These are phyloP conservation scores for Aspergillus awamori DNA, from an alignment of 2,329 filamentous ascomycete species.

Conservation along the genomic window DNA sequence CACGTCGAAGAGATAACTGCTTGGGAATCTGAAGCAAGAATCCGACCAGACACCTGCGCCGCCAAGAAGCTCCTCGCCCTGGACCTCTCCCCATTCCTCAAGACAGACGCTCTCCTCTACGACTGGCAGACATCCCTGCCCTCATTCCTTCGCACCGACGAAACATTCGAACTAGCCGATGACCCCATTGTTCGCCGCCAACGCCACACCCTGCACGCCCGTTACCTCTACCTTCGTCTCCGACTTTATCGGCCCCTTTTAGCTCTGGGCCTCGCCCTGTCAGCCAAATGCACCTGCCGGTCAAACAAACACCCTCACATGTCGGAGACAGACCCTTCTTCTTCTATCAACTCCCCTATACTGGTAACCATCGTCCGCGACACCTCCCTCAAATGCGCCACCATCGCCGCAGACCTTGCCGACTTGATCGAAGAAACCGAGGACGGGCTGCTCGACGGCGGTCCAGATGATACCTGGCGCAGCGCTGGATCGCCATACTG, in stretches of 20 bases:
- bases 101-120: constrained; percentile 23
- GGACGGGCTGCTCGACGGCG: constrained; percentile 8
- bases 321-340: background rate
- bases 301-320: constrained; percentile 10
- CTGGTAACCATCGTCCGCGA: constrained; percentile 17
- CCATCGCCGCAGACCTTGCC: constrained; percentile 11
- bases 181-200: constrained; percentile 27
- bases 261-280: constrained; percentile 14
- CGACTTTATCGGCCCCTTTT: constrained; percentile 21
- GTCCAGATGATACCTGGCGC: background rate
- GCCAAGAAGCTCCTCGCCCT: constrained; percentile 26
- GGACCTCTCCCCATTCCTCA: constrained; percentile 21
- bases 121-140: constrained; percentile 30
- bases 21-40: constrained; percentile 26
- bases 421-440: constrained; percentile 11
- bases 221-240: constrained; percentile 28
- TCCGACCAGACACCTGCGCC: constrained; percentile 17
- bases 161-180: background rate
- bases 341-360: constrained; percentile 11
- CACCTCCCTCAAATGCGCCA: constrained; percentile 16
- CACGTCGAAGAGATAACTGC: constrained; percentile 26
- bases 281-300: constrained; percentile 14
- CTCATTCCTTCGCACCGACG: constrained; percentile 20
- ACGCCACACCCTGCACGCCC: constrained; percentile 27
- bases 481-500: constrained; percentile 13